Percentiles rank a stretch among this genome's conserved stretches.
Evolutionary conservation across 2,329 filamentous ascomycete genomes (phyloP).

Genomic region (Nemania sp.): DNA sequence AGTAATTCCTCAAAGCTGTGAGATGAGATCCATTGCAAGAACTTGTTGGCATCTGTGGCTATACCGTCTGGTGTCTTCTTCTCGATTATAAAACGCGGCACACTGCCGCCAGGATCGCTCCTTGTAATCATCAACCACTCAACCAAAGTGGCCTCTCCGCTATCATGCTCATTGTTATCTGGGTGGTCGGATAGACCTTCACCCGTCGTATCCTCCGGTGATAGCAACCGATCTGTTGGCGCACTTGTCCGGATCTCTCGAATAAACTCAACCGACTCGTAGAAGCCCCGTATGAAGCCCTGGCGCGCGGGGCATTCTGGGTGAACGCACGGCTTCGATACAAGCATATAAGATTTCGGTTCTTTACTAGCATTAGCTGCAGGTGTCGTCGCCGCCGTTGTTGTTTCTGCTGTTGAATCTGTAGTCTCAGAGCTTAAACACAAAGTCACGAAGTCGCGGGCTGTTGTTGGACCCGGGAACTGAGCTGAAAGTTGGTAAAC

Average conservation of each 20-base stretch:
- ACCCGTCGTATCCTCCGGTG: slow-evolving; percentile 48
- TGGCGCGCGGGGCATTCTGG: slow-evolving; percentile 69
- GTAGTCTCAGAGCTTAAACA: slow-evolving; percentile 69
- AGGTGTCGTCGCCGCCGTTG: slow-evolving; percentile 45
- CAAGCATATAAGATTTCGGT: slow-evolving; percentile 75
- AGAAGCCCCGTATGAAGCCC: slow-evolving; percentile 80
- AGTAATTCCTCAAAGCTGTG: slow-evolving; percentile 44
- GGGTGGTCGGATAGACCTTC: slow-evolving; percentile 36
- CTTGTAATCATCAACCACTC: slow-evolving; percentile 95
- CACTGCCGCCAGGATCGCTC: slow-evolving; percentile 84
- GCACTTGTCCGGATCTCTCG: slow-evolving; percentile 71
- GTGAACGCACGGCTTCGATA: slow-evolving; percentile 83
- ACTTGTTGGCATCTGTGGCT: slow-evolving; percentile 76
- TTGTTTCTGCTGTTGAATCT: too few relatives aligned
- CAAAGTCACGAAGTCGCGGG: slow-evolving; percentile 84
- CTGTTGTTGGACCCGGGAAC: slow-evolving; percentile 85
- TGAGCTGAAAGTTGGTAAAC: slow-evolving; percentile 87
- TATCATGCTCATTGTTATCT: slow-evolving; percentile 36
- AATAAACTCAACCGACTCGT: slow-evolving; percentile 91
- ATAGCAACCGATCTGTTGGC: slow-evolving; percentile 47
- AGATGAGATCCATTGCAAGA: slow-evolving; percentile 70
- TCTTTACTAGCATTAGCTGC: slow-evolving; percentile 33
- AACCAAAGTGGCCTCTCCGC: slow-evolving; percentile 48
- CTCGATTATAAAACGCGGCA: slow-evolving; percentile 90
- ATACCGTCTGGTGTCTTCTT: slow-evolving; percentile 83